Evolutionary conservation across 208 protist genomes (phyloP).

Genomic region (Wallacemonas rigidus): DNA sequence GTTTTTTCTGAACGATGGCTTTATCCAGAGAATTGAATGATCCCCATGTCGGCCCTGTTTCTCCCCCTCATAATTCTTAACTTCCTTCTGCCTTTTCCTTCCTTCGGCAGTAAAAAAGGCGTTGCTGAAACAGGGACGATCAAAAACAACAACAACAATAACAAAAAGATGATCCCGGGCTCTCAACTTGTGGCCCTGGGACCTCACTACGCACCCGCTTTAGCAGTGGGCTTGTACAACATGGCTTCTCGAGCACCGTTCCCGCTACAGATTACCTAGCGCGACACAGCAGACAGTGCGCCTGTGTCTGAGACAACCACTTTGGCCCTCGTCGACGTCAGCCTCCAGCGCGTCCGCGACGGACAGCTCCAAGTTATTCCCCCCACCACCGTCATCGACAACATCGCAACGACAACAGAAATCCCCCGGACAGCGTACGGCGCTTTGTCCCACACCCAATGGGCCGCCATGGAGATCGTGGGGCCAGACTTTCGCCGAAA

Average conservation of each 20-base stretch:
- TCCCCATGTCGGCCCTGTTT: constrained; percentile 1
- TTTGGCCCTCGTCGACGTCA: not conserved
- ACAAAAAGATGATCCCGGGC: not conserved
- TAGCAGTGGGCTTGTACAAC: not conserved
- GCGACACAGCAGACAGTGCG: not conserved
- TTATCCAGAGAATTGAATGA: constrained; percentile 2
- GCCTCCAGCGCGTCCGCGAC: not conserved
- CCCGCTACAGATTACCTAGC: not conserved
- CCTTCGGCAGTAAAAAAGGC: not conserved
- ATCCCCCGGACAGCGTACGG: not conserved
- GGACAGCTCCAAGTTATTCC: not conserved
- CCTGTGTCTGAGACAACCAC: not conserved
- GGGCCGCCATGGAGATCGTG: not conserved
- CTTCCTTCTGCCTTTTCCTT: constrained; percentile 16
- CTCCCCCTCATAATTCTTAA: not conserved
- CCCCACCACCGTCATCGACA: not conserved
- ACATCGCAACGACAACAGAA: not conserved
- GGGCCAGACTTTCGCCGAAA: not conserved
- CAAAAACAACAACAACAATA: constrained; percentile 10
- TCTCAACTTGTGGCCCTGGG: not conserved
- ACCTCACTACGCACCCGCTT: not conserved
- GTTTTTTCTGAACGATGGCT: not conserved
- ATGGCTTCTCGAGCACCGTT: not conserved
- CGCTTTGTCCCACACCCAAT: not conserved
- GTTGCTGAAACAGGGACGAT: not conserved